Evolutionary conservation across 2,329 filamentous ascomycete species (phyloP), one percentile per base, ranked within the genome.

Genomic region (Ophiobolus disseminans): DNA sequence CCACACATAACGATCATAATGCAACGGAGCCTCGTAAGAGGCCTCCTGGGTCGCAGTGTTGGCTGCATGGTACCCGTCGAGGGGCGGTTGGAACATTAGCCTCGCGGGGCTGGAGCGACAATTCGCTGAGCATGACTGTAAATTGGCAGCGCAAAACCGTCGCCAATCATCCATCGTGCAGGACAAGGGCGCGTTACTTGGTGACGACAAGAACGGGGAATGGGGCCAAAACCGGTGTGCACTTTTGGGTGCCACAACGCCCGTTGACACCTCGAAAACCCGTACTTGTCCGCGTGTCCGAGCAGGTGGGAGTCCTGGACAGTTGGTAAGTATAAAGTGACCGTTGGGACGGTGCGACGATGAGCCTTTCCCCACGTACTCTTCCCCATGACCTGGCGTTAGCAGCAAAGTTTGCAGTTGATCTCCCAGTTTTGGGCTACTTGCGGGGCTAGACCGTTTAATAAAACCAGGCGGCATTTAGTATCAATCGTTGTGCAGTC

Each of bases 211-310:
- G 48, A 56, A 45, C 55, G 59, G 54, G 35, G 45, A 54, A 58
- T 60, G 60, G 56, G 53, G 54, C 54, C 49, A 53, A 53, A 46
- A 61, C 61, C 54, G 56, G 58, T 63, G 50, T 53, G 48, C 41
- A 39, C 40, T 47, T 31, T 44, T 43, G 45, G 48, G 45, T 48
- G 22, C 45, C 45, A 49, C 50, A 28, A 53, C 40, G 31, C 40
- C 36, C 25, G 48, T 37, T 17, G 44, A 47, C 44, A 44, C 43
- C 34, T 46, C 30, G 48, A 36, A 38, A 52, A 41, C 28, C 26
- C 31, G 31, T 37, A 32, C 25, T 40, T 14, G 34, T 43, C 21
- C 25, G 17, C 36, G 31, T 30, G 32, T 14, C 14, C 22, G 36
- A 20, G 31, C 32, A 25, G 28, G 28, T 8, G 13, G 20, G 7